Evolutionary conservation across 148 eudicot species (phyloP).

Genomic region (Rhododendron vialii): DNA sequence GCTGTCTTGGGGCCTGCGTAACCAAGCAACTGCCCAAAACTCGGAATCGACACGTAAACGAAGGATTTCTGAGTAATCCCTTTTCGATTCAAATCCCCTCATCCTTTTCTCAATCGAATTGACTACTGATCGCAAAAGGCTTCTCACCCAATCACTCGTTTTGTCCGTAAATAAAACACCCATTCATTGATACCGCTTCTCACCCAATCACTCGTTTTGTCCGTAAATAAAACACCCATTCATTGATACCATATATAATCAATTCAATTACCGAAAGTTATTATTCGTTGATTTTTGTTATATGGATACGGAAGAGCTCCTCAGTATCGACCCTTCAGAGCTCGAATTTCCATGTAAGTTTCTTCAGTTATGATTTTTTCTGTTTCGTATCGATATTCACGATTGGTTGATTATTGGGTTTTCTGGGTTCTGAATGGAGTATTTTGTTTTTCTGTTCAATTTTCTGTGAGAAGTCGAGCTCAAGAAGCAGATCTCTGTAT

Average conservation of each 20-base stretch:
- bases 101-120: neutral
- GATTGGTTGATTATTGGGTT: neutral
- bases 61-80: neutral
- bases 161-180: neutral
- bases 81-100: neutral
- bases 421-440: too few species aligned
- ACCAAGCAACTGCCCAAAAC: neutral
- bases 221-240: neutral
- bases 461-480: conserved; percentile 52
- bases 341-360: conserved; percentile 67
- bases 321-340: conserved; percentile 70
- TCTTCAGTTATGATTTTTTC: neutral
- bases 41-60: neutral
- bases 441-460: conserved; percentile 8
- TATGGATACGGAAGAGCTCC: conserved; percentile 75
- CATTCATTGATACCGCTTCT: too few species aligned
- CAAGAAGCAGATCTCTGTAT: conserved; percentile 90
- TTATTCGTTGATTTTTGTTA: neutral
- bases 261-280: neutral
- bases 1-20: neutral
- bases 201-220: neutral
- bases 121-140: too few species aligned
- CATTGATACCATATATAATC: neutral
- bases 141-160: neutral
- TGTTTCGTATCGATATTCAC: neutral